phyloP scores from a whole-genome alignment of 2,329 filamentous ascomycete species.

The Trichothecium roseum region DNA sequence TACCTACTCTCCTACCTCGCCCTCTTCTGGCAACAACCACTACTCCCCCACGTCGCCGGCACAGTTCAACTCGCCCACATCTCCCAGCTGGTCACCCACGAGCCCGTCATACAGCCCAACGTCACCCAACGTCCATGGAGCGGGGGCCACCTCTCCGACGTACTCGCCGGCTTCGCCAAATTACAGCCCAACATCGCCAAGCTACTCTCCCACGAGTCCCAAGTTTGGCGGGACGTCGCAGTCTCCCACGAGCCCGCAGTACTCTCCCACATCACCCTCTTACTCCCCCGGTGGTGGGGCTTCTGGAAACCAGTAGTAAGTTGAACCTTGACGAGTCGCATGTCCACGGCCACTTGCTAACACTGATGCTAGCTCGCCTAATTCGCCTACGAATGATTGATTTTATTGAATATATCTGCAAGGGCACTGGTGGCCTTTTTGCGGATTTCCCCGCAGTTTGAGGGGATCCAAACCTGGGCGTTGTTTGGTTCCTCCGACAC shows the following conservation, averaged over 20 bases:
- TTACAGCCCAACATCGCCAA: slow-evolving; percentile 60
- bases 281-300: slow-evolving; percentile 34
- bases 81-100: slow-evolving; percentile 61
- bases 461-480: too few species aligned
- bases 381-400: slow-evolving; percentile 30
- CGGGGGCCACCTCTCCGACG: slow-evolving; percentile 30
- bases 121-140: slow-evolving; percentile 32
- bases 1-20: slow-evolving; percentile 53
- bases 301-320: slow-evolving; percentile 32
- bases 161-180: slow-evolving; percentile 55
- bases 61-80: slow-evolving; percentile 64
- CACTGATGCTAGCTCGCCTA: slow-evolving; percentile 27
- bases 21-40: slow-evolving; percentile 38
- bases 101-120: slow-evolving; percentile 58
- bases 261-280: slow-evolving; percentile 46
- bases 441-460: slow-evolving; percentile 11
- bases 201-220: slow-evolving; percentile 62
- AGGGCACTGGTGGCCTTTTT: slow-evolving; percentile 20
- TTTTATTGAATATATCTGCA: slow-evolving; percentile 19
- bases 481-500: slow-evolving; percentile 9
- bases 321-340: slow-evolving; percentile 1
- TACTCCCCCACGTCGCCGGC: slow-evolving; percentile 64
- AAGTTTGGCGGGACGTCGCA: slow-evolving; percentile 34
- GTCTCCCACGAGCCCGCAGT: slow-evolving; percentile 62
- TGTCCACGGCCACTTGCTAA: slow-evolving; percentile 14